Base-by-base conservation (phyloP, 441 rosid species). In the Raphanus hybrid region DNA sequence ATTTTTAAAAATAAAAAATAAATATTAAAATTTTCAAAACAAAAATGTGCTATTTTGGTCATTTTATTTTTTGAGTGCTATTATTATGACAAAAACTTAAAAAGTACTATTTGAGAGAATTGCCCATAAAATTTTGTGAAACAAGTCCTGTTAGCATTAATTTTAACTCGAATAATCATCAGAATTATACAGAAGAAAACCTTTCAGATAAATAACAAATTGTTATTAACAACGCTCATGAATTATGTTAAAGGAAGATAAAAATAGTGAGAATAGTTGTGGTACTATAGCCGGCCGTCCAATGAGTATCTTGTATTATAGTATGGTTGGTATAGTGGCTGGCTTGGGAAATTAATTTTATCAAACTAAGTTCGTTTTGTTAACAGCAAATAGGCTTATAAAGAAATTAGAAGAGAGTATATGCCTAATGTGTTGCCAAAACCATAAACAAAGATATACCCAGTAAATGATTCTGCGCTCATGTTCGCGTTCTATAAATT, bases 401-500 rank as follows among this genome's bases (percentile, higher is more conserved):
- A 27, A 11, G 15, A 61, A 61, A n/a, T 61, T 12, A 29, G 2
- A 27, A 29, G 65, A 61, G 41, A 61, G 65, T 61, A 61, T 61
- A 61, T 61, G 15, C 65, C 37, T 61, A 52, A 61, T 59, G 14
- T 59, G 15, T 59, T 59, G 15, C 14, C 58, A 52, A 52, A 26
- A 59, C 34, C 2, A 27, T 10, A 26, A 59, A 59, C 58, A 69
- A 74, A 70, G 29, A 74, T 74, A 54, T 64, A 37, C 77, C 57
- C 41, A 5, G 59, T 9, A 37, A 64, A 64, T 5, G 27, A 74
- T 74, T 6, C 34, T 15, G 32, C n/a, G 20, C 11, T 3, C 60
- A 52, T 73, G 29, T 20, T 50, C 41, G 5, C 69, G 4, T 75
- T 75, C 72, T 75, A 75, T 75, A 75, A 67, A 75, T 41, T 57